phyloP scores from a whole-genome alignment of 129 eudicot genomes.

The Chrysanthemum lavandulifolium region DNA sequence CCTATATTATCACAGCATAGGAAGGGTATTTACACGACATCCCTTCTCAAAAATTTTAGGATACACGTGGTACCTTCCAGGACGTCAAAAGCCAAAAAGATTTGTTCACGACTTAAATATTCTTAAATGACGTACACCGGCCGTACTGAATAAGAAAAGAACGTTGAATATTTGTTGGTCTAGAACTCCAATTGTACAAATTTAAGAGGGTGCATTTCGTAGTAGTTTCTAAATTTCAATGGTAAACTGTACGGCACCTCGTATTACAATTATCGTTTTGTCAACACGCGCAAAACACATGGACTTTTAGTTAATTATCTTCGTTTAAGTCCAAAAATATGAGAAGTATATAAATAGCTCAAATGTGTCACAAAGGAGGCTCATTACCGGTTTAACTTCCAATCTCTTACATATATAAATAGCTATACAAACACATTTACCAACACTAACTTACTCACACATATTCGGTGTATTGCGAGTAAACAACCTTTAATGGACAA shows the following conservation, averaged over 20 bases:
- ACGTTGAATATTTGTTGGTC: slow-evolving; percentile 3
- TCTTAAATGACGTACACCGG: background rate
- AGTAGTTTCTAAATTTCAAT: slow-evolving; percentile 19
- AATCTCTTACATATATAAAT: background rate
- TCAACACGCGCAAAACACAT: slow-evolving; percentile 20
- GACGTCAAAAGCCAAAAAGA: too few relatives aligned
- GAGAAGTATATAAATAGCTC: background rate
- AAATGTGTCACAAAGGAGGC: background rate
- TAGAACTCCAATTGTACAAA: background rate
- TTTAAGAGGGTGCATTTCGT: slow-evolving; percentile 25
- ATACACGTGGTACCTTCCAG: too few relatives aligned
- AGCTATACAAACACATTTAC: background rate
- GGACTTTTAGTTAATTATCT: background rate
- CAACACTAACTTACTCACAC: background rate
- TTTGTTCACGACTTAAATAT: too few relatives aligned
- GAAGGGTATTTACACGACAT: too few relatives aligned
- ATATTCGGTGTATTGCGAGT: background rate
- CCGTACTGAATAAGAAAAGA: background rate
- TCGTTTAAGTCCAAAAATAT: background rate
- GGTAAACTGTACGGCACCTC: slow-evolving; percentile 1
- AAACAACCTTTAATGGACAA: slow-evolving; percentile 6
- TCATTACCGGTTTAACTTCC: too few relatives aligned
- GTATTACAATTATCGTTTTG: background rate
- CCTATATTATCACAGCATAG: too few relatives aligned
- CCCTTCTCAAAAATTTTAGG: too few relatives aligned